Conservation (phyloP, 164 flowering plant genomes). For the Magnolia sinica region DNA sequence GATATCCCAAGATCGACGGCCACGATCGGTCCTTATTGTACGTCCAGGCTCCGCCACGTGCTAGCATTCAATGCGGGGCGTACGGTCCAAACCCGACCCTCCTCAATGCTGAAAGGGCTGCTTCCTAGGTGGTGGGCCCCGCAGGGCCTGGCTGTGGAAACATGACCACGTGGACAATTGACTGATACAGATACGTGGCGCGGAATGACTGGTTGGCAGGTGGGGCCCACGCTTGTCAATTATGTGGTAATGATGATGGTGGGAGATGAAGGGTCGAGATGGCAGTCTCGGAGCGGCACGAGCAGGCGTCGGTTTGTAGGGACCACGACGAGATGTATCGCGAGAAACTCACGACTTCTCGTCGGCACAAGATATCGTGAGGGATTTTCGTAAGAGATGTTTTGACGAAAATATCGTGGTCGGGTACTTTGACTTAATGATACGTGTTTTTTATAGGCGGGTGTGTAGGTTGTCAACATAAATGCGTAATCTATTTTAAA, state of each 20-base stretch:
- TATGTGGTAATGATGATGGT: slow-evolving; percentile 4
- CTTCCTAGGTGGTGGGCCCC: too few species aligned
- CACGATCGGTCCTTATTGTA: slow-evolving; percentile 6
- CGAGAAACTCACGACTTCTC: neutral
- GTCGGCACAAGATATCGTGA: too few species aligned
- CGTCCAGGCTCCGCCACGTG: neutral
- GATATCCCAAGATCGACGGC: slow-evolving; percentile 19
- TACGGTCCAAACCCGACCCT: neutral
- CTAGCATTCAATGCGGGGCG: neutral
- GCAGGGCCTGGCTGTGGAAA: too few species aligned
- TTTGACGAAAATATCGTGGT: too few species aligned
- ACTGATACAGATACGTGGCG: too few species aligned
- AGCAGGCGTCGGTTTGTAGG: neutral
- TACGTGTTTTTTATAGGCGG: neutral
- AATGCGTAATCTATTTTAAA: neutral
- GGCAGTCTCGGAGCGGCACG: neutral
- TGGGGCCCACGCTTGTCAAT: slow-evolving; percentile 6
- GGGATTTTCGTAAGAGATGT: too few species aligned
- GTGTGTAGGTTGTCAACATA: neutral
- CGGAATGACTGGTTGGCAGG: neutral
- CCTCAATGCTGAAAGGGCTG: neutral
- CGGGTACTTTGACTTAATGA: too few species aligned
- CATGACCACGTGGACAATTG: neutral
- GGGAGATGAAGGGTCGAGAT: neutral
- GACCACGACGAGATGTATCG: neutral